Evolutionary conservation across 2,329 filamentous ascomycete genomes (phyloP).

Genomic region (Penicillium frequentans): DNA sequence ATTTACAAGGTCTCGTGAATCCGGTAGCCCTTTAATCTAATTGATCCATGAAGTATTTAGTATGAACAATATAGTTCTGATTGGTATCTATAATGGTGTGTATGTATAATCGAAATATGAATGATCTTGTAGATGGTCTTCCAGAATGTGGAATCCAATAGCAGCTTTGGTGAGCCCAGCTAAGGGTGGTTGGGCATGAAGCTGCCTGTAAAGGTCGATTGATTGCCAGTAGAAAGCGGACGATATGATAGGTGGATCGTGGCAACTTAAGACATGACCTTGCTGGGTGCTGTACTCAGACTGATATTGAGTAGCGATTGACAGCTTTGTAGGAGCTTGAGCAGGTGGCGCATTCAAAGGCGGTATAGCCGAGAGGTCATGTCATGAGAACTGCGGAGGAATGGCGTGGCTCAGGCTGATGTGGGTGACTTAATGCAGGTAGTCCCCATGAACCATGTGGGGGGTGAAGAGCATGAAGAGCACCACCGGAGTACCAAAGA

Average conservation of each 20-base stretch:
- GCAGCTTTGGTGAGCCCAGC: neutral
- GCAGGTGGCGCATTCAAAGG: neutral
- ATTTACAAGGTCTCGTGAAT: too few species aligned
- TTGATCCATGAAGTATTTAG: too few species aligned
- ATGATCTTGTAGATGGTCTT: neutral
- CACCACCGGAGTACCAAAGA: neutral
- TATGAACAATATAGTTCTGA: neutral
- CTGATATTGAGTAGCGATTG: neutral
- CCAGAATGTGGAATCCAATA: neutral
- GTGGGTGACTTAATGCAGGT: neutral
- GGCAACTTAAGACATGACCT: too few species aligned
- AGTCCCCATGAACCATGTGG: neutral
- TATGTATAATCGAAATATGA: neutral
- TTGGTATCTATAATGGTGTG: neutral
- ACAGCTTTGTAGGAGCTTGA: neutral
- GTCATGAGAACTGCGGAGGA: neutral
- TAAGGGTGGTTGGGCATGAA: neutral
- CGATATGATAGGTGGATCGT: neutral
- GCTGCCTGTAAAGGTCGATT: neutral
- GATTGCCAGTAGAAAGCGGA: neutral
- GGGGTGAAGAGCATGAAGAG: neutral
- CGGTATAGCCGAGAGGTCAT: neutral
- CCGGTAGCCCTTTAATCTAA: too few species aligned
- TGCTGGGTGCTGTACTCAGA: neutral
- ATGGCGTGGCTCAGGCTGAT: neutral